These are phyloP conservation scores for Pseudognaphalium luteoalbum DNA, from an alignment of 129 eudicot genomes.

Conservation along the genomic window DNA sequence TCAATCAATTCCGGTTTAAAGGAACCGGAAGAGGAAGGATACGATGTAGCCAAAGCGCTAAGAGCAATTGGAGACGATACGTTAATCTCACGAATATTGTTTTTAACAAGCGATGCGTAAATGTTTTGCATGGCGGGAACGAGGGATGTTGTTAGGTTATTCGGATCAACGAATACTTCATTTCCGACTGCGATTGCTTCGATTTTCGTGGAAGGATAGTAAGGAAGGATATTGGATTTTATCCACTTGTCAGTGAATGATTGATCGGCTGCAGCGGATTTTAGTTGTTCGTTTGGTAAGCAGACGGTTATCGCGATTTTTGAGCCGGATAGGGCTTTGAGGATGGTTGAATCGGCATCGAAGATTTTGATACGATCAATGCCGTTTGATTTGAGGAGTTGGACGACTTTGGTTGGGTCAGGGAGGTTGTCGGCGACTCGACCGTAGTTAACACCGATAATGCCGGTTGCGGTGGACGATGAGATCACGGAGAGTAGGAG, in stretches of 20 bases:
- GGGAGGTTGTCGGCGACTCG: conserved; percentile 82
- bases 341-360: conserved; percentile 79
- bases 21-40: conserved; percentile 83
- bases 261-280: conserved; percentile 66
- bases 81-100: conserved; percentile 42
- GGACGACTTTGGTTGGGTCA: conserved; percentile 65
- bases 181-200: conserved; percentile 89
- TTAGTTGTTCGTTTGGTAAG: conserved; percentile 70
- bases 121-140: conserved; percentile 91
- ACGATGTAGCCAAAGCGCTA: conserved; percentile 56
- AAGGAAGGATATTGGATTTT: conserved; percentile 54
- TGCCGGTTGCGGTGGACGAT: conserved; percentile 43
- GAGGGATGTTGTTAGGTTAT: conserved; percentile 52
- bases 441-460: conserved; percentile 83
- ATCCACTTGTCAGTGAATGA: conserved; percentile 83
- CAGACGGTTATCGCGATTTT: conserved; percentile 70
- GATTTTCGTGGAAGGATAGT: conserved; percentile 53
- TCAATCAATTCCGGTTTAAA: conserved; percentile 63
- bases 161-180: conserved; percentile 75
- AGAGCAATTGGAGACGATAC: conserved; percentile 84
- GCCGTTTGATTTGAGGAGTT: conserved; percentile 66
- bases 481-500: conserved; percentile 7
- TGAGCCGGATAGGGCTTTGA: conserved; percentile 67
- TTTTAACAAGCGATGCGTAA: conserved; percentile 45
- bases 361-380: conserved; percentile 61